phyloP scores from a whole-genome alignment of 2,329 filamentous ascomycete species.

The Epichloe gansuensis region DNA sequence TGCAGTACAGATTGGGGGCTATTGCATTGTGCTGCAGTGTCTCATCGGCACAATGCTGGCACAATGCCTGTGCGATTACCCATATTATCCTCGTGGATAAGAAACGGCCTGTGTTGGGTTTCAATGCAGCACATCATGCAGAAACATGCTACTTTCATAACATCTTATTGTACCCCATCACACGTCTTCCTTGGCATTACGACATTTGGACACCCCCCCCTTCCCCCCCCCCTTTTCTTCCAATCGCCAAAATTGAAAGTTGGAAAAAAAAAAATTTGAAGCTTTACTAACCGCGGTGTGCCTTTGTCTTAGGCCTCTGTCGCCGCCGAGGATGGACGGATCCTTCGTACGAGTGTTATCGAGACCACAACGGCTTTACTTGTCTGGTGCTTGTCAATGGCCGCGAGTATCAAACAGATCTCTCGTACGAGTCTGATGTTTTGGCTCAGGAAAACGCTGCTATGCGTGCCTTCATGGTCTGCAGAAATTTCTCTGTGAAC shows the following conservation, averaged over 20 bases:
- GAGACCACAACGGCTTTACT: constrained; percentile 61
- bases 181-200: not conserved
- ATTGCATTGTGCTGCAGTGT: constrained; percentile 1
- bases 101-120: not conserved
- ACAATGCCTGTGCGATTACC: not conserved
- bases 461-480: constrained; percentile 94
- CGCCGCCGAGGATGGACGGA: constrained; percentile 88
- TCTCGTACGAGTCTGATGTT: constrained; percentile 66
- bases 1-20: not conserved
- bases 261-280: not conserved
- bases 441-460: constrained; percentile 87
- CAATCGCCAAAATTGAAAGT: not conserved
- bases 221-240: not conserved
- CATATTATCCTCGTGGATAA: not conserved
- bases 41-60: not conserved
- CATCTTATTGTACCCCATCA: not conserved
- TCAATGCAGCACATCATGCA: not conserved
- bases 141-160: not conserved
- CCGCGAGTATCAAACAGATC: constrained; percentile 87
- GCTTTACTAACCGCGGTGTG: not conserved
- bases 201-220: not conserved
- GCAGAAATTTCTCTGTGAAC: constrained; percentile 93
- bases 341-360: constrained; percentile 75
- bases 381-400: constrained; percentile 93
- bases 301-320: constrained; percentile 60